Evolutionary conservation across 805 yeast genomes (phyloP), one percentile per base, ranked within the genome.

Genomic region (Isabelozyma pseudorhagii): DNA sequence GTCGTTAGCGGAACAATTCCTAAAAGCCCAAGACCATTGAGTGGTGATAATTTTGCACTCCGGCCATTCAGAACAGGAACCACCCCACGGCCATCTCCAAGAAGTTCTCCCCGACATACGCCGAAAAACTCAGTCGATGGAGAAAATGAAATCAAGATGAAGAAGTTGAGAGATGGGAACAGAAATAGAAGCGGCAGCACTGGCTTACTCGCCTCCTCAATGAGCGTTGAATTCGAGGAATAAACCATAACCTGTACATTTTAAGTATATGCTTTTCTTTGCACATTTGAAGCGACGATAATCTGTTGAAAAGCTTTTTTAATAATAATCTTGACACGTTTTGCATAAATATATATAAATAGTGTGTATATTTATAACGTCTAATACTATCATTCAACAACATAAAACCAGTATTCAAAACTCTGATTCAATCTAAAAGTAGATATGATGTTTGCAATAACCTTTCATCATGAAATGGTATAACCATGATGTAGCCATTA

Each of bases 61-160:
- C 57, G 79, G 43, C 78, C 78, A 3, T 74, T 74, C 51, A 61
- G 71, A 46, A 74, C 79, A 1, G 67, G 66, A 15, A 54, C 63
- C 1, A 72, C 78, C 1, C 79, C 79, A 3, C 53, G 60, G 17
- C 72, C 77, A 0, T 68, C 76, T 0, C 79, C 78, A 1, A 52
- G 59, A 14, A 54, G 60, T 1, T 73, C 79, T 0, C 78, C 79
- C 0, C 60, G 61, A 11, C 67, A 62, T 34, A 54, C 62, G 5
- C 60, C 61, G 10, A 50, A 53, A 25, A 49, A 42, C 38, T 42
- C 55, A 14, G 25, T 51, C 3, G 53, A 50, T 25, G 13, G 9
- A n/a, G 42, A 40, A 21, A 34, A 15, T n/a, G 50, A 45, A 11
- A 6, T 40, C 13, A 34, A 39, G 17, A 18, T 13, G 14, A 45